Percentiles rank a stretch among this genome's conserved stretches.
Evolutionary conservation across 1,284 basidiomycete genomes (phyloP).

Genomic region (Phellopilus nigrolimitatus): DNA sequence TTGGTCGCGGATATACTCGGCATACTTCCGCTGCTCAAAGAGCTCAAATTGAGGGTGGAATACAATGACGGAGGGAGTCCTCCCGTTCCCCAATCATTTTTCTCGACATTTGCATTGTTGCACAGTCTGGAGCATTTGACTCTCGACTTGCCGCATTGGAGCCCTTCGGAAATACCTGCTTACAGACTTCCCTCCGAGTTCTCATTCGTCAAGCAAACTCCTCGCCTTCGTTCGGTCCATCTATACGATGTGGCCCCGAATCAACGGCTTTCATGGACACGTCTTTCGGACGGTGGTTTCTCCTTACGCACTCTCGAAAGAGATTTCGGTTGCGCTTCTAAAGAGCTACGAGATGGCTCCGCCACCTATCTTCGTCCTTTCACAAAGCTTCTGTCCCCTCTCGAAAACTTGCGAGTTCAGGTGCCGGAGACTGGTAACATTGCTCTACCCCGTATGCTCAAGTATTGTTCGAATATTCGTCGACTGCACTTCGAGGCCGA

Average conservation of each 20-base stretch:
- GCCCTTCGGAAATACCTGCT: not conserved
- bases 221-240: not conserved
- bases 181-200: not conserved
- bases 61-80: not conserved
- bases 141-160: not conserved
- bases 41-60: not conserved
- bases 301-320: not conserved
- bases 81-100: not conserved
- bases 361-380: not conserved
- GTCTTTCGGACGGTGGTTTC: not conserved
- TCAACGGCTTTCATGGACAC: slow-evolving; percentile 1
- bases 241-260: not conserved
- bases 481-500: not conserved
- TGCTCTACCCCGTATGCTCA: not conserved
- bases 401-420: not conserved
- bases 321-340: not conserved
- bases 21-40: not conserved
- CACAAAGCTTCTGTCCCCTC: not conserved
- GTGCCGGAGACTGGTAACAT: not conserved
- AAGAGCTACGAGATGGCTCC: not conserved
- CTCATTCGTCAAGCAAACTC: not conserved
- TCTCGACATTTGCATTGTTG: not conserved
- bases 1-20: not conserved
- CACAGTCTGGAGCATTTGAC: not conserved
- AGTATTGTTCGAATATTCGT: not conserved